phyloP scores from a whole-genome alignment of 2,329 filamentous ascomycete species.

The Cercospora janseana region DNA sequence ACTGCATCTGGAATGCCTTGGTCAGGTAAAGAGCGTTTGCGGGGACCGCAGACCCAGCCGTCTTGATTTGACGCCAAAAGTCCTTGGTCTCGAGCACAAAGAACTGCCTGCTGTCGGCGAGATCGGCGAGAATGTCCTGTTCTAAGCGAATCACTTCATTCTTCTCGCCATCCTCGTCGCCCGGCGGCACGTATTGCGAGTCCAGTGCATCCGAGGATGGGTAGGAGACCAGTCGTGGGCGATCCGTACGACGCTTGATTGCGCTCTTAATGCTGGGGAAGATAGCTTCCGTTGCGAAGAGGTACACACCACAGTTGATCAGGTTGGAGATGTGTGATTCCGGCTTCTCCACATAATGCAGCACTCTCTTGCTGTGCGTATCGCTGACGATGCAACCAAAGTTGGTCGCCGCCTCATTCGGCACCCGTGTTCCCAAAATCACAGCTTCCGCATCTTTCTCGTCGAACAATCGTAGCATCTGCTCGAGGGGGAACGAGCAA shows the following conservation, averaged over 20 bases:
- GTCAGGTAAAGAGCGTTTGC: constrained; percentile 96
- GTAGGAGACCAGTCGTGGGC: constrained; percentile 89
- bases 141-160: constrained; percentile 90
- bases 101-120: constrained; percentile 96
- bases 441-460: constrained; percentile 96
- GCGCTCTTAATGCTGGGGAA: constrained; percentile 92
- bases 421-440: constrained; percentile 88
- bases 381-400: constrained; percentile 98
- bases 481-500: constrained; percentile 93
- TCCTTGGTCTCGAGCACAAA: constrained; percentile 98
- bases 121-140: constrained; percentile 92
- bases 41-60: constrained; percentile 91
- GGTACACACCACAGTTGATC: constrained; percentile 99
- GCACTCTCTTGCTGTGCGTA: constrained; percentile 85
- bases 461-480: constrained; percentile 92
- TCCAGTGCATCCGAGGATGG: constrained; percentile 93
- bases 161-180: constrained; percentile 71
- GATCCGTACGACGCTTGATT: constrained; percentile 91
- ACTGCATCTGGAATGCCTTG: constrained; percentile 81
- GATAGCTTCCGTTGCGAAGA: constrained; percentile 92
- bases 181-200: constrained; percentile 57
- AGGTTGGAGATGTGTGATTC: constrained; percentile 96
- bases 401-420: constrained; percentile 87
- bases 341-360: constrained; percentile 99
- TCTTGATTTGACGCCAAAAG: constrained; percentile 99